Base-by-base conservation (phyloP, 2,329 filamentous ascomycete genomes). In the Fonsecaea multimorphosa region DNA sequence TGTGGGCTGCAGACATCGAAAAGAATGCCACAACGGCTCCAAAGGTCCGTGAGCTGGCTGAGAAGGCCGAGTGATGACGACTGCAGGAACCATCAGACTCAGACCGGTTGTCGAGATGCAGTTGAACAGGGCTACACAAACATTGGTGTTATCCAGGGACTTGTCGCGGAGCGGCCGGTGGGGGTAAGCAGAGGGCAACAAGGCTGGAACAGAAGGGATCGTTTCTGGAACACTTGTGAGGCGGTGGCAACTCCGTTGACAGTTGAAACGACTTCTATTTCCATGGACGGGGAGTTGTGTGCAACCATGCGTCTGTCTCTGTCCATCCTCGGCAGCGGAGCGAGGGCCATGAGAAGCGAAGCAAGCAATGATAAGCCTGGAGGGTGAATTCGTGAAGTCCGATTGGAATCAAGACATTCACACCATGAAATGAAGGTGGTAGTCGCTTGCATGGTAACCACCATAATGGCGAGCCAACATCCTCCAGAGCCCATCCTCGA, bases 1-100 rank as follows among this genome's bases (percentile, higher is more conserved):
- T 98, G n/a, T 97, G 93, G 93, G 93, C 94, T 46, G 91, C 92
- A 19, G 93, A 96, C 76, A 86, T 96, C 65, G 92, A 96, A 77
- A 79, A 77, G 63, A 72, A 67, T 69, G 70, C 71, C 38, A 71
- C 64, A 2, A 77, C 74, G 29, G 72, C 75, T 32, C 70, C 76
- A 31, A 68, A 64, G 8, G 66, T 76, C 49, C 67, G 71, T 31
- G 75, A 76, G 46, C 65, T 75, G 64, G 72, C 70, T 8, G 75
- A 73, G 68, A 78, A 75, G 65, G 74, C 71, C 14, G 68, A 76
- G 56, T 77, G 69, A 67, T 32, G 34, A 38, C 38, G 59, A 27
- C 46, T n/a, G 8, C 22, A 14, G 22, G 31, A 12, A 24, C 44
- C 11, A 24, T 24, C 24, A 12, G 44, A 12, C 19, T 38, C 58